A percentile compares a stretch with the other conserved stretches of the same genome.
phyloP scores from a whole-genome alignment of 2,329 filamentous ascomycete species.

The Pezicula neosporulosa region DNA sequence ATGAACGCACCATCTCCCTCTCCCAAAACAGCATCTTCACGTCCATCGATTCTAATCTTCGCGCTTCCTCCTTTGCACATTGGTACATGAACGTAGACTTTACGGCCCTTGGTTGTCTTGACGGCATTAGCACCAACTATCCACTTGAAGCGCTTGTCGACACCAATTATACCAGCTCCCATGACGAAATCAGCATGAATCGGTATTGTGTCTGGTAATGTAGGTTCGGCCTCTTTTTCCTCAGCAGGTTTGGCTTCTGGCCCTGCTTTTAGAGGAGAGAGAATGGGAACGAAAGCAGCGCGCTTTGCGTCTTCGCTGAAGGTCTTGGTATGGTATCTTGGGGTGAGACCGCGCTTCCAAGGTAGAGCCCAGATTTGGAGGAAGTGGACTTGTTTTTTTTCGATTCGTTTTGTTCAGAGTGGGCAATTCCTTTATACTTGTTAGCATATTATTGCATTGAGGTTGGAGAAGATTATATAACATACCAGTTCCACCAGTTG shows the following conservation, averaged over 20 bases:
- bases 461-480: neutral
- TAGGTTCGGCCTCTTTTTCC: slow-evolving; percentile 61
- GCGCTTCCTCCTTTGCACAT: slow-evolving; percentile 75
- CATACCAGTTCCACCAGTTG: slow-evolving; percentile 73
- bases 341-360: slow-evolving; percentile 68
- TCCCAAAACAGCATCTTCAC: slow-evolving; percentile 61
- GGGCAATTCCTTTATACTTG: slow-evolving; percentile 55
- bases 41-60: slow-evolving; percentile 64
- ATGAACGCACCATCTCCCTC: slow-evolving; percentile 85
- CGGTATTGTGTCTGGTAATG: slow-evolving; percentile 66
- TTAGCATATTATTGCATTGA: slow-evolving; percentile 10
- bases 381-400: slow-evolving; percentile 69
- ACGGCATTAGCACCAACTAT: slow-evolving; percentile 57
- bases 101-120: slow-evolving; percentile 53
- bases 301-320: slow-evolving; percentile 73
- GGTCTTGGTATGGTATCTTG: slow-evolving; percentile 71
- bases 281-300: slow-evolving; percentile 67
- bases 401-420: slow-evolving; percentile 83
- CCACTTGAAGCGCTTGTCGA: slow-evolving; percentile 66
- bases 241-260: slow-evolving; percentile 55
- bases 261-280: slow-evolving; percentile 71
- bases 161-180: slow-evolving; percentile 70
- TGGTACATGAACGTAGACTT: slow-evolving; percentile 77
- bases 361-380: slow-evolving; percentile 87
- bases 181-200: slow-evolving; percentile 84